A percentile compares a stretch with the other conserved stretches of the same genome.
Conservation (phyloP, 129 eudicot species). For the Gnaphalium uliginosum region DNA sequence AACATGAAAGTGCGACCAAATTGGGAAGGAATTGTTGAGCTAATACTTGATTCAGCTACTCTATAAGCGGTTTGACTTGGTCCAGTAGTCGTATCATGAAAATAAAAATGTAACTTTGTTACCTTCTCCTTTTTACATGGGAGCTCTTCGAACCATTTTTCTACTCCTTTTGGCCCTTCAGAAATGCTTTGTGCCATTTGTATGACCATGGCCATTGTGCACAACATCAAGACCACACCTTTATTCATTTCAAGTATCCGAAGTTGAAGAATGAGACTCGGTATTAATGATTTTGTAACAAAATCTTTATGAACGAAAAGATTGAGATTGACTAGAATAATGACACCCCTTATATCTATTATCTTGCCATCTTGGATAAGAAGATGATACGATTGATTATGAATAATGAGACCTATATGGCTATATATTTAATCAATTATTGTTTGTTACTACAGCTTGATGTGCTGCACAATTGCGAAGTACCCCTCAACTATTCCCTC, state of each 20-base stretch:
- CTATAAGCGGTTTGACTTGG: slow-evolving; percentile 32
- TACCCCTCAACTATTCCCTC: too few relatives aligned
- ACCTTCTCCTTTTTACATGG: slow-evolving; percentile 33
- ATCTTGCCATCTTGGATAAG: too few relatives aligned
- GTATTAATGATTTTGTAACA: too few relatives aligned
- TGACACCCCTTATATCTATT: too few relatives aligned
- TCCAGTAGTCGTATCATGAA: slow-evolving; percentile 43
- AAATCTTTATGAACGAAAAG: too few relatives aligned
- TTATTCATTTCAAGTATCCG: slow-evolving; percentile 24
- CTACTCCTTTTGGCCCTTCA: slow-evolving; percentile 37
- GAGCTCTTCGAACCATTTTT: slow-evolving; percentile 41
- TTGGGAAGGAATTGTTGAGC: slow-evolving; percentile 23
- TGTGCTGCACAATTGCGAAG: too few relatives aligned
- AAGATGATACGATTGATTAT: too few relatives aligned
- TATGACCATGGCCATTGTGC: slow-evolving; percentile 19
- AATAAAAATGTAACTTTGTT: slow-evolving; percentile 44
- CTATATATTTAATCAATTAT: too few relatives aligned
- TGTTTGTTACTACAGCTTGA: too few relatives aligned
- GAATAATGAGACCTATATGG: too few relatives aligned
- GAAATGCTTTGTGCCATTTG: slow-evolving; percentile 21
- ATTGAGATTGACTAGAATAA: too few relatives aligned
- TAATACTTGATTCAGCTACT: slow-evolving; percentile 38
- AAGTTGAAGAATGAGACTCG: too few relatives aligned
- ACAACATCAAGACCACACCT: slow-evolving; percentile 26
- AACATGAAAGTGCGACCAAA: slow-evolving; percentile 41